Conservation (phyloP, 495 filamentous ascomycete genomes). For the Baudoinia panamericana region DNA sequence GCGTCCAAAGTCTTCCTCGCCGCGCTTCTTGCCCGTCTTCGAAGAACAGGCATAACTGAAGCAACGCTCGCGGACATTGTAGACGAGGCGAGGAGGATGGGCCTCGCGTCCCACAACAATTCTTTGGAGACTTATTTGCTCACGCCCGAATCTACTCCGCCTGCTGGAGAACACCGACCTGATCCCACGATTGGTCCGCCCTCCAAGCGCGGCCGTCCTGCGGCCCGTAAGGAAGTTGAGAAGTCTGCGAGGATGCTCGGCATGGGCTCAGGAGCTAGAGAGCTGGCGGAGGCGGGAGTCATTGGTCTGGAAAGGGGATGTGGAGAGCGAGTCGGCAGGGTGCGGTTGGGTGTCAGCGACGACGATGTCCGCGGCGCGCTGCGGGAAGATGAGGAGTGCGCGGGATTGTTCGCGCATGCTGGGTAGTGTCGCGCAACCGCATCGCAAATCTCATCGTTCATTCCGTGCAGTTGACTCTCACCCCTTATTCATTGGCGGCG, state of each 20-base stretch:
- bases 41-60: constrained; percentile 73
- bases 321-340: constrained; percentile 73
- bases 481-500: too few relatives aligned
- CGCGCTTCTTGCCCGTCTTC: constrained; percentile 61
- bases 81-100: constrained; percentile 71
- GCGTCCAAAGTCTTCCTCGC: constrained; percentile 73
- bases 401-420: too few relatives aligned
- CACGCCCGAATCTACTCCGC: not conserved
- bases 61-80: constrained; percentile 80
- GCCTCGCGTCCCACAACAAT: constrained; percentile 43
- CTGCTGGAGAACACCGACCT: not conserved
- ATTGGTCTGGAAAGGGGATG: constrained; percentile 64
- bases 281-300: constrained; percentile 75
- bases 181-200: constrained; percentile 5
- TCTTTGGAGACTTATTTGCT: constrained; percentile 27
- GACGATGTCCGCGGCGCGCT: constrained; percentile 84
- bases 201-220: constrained; percentile 27
- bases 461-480: constrained; percentile 8
- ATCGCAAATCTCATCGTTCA: constrained; percentile 1
- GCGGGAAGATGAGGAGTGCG: constrained; percentile 76
- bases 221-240: constrained; percentile 9
- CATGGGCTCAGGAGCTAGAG: constrained; percentile 59
- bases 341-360: constrained; percentile 71
- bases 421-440: not conserved
- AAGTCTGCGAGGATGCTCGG: constrained; percentile 46